Conservation (phyloP, 805 yeast species). For the Barnettozyma wickerhamii region DNA sequence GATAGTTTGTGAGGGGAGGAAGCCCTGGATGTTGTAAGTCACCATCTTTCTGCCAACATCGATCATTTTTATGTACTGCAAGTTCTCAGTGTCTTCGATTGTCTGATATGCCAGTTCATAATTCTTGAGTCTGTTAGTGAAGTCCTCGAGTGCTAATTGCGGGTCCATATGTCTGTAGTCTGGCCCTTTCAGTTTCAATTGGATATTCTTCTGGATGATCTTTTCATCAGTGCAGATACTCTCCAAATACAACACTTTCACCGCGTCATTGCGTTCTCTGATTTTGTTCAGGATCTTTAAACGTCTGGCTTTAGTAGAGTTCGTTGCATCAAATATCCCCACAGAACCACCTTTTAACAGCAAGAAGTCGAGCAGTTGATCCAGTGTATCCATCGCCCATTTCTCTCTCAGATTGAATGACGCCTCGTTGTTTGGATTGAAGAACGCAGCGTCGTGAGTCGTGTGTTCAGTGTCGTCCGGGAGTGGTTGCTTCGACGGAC, state of each 20-base stretch:
- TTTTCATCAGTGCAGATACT: conserved; percentile 79
- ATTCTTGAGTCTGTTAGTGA: conserved; percentile 72
- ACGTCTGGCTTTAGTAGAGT: conserved; percentile 66
- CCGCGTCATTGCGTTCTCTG: conserved; percentile 49
- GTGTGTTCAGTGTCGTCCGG: conserved; percentile 34
- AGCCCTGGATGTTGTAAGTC: conserved; percentile 84
- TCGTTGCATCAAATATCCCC: conserved; percentile 87
- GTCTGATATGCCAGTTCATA: conserved; percentile 91
- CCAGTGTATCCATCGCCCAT: conserved; percentile 96
- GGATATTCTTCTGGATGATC: conserved; percentile 77
- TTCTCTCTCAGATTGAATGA: conserved; percentile 71
- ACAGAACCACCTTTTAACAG: conserved; percentile 81
- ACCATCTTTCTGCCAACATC: conserved; percentile 94
- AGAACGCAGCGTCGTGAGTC: conserved; percentile 77
- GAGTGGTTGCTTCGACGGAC: conserved; percentile 66
- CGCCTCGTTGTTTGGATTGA: conserved; percentile 70
- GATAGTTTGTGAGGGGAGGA: conserved; percentile 88
- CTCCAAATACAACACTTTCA: conserved; percentile 82
- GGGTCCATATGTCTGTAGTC: conserved; percentile 88
- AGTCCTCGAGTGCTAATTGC: conserved; percentile 72
- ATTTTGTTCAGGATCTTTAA: conserved; percentile 53
- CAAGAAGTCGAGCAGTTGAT: conserved; percentile 76
- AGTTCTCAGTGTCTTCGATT: conserved; percentile 68
- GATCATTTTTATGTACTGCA: conserved; percentile 91
- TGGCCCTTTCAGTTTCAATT: conserved; percentile 87